Evolutionary conservation across 2,329 filamentous ascomycete genomes (phyloP).

Genomic region (Talaromyces sp.): DNA sequence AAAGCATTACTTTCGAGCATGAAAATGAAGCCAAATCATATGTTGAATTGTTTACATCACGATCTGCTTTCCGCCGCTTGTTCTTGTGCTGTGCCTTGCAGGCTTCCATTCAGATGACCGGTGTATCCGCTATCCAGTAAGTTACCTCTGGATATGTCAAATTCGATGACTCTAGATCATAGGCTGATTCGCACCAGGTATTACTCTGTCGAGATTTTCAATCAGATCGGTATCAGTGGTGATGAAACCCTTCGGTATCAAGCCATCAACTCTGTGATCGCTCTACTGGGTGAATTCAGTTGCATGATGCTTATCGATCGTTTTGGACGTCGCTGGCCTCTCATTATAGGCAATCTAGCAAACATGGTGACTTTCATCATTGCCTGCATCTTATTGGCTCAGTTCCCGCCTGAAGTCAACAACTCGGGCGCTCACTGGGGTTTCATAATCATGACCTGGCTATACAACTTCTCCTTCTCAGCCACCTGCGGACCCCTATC

Average conservation of each 20-base stretch:
- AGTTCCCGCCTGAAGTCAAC: constrained; percentile 57
- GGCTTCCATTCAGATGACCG: constrained; percentile 72
- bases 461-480: constrained; percentile 76
- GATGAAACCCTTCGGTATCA: constrained; percentile 69
- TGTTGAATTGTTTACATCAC: constrained; percentile 62
- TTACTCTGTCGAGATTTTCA: constrained; percentile 65
- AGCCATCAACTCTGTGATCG: constrained; percentile 69
- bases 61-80: constrained; percentile 66
- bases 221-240: constrained; percentile 64
- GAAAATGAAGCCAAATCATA: constrained; percentile 69
- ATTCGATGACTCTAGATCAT: not conserved
- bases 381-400: constrained; percentile 49
- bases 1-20: constrained; percentile 62
- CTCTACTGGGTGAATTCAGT: constrained; percentile 63
- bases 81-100: constrained; percentile 68
- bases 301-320: constrained; percentile 66
- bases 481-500: constrained; percentile 66
- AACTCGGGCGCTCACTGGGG: constrained; percentile 62
- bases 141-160: not conserved
- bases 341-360: constrained; percentile 68
- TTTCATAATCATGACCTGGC: constrained; percentile 73
- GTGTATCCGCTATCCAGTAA: constrained; percentile 66
- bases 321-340: constrained; percentile 66
- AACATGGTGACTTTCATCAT: constrained; percentile 43
- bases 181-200: constrained; percentile 43